Evolutionary conservation across 495 filamentous ascomycete species (phyloP), one percentile per base, ranked within the genome.

Genomic region (Penicillium steckii): DNA sequence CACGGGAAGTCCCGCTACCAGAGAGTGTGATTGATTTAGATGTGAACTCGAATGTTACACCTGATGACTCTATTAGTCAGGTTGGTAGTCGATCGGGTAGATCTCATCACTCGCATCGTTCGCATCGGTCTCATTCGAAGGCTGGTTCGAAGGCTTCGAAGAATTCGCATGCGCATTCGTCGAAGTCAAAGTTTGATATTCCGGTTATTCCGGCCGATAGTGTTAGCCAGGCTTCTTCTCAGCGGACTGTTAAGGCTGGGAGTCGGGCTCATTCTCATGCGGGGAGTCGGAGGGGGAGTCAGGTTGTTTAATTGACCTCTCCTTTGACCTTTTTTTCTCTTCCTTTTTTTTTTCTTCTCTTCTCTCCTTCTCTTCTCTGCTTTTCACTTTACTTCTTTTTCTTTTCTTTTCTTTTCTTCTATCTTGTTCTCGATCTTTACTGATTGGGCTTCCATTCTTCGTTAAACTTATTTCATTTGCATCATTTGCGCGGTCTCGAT

Each of bases 151-250:
- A 17, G 56, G 57, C 52, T 15, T 57, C 53, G 24, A 55, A 38
- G 33, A 10, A 4, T n/a, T 37, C 33, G 33, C 15, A 18, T n/a
- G n/a, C n/a, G 33, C 57, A 56, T 18, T 53, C 57, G 8, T 57
- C 61, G 9, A 40, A 35, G n/a, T 63, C 62, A 10, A 69, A 65
- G 48, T 68, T 66, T 44, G 73, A 74, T 12, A 68, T 74, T 8
- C 65, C 67, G 4, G 67, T 87, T 26, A 79, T 70, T 19, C 85
- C 86, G 3, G 80, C 79, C 50, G 86, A 90, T 60, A 88, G 84
- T 59, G 79, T 87, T 38, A 87, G 84, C 60, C 82, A 83, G 59
- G 76, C 85, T 2, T 81, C 74, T 23, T 73, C 69, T 19, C 70
- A 72, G 50, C 60, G 64, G 21, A 77, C 73, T 42, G 52, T 66